Percentiles rank a stretch among this genome's conserved stretches.
Conservation (phyloP, 202 grass and related monocot species). For the Sporobolus alterniflorus region DNA sequence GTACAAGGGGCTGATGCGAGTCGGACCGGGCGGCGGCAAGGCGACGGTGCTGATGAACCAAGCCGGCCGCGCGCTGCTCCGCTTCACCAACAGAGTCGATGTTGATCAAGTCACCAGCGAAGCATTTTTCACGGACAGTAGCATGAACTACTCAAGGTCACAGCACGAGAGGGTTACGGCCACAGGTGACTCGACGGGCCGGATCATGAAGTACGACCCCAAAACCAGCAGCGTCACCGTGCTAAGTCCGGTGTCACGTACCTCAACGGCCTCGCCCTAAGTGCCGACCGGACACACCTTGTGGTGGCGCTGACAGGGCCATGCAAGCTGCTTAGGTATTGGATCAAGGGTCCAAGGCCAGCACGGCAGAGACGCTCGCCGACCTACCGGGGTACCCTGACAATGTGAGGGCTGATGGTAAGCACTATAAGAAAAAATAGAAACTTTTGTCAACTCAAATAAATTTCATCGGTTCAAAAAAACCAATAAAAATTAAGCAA, state of each 20-base stretch:
- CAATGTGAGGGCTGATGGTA: too few species aligned
- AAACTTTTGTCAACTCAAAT: too few species aligned
- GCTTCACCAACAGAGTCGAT: slow-evolving; percentile 62
- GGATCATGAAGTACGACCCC: slow-evolving; percentile 39
- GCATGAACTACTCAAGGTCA: slow-evolving; percentile 27
- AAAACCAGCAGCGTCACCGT: slow-evolving; percentile 19
- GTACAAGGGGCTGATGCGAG: slow-evolving; percentile 53
- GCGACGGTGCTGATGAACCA: slow-evolving; percentile 18
- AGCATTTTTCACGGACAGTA: slow-evolving; percentile 67
- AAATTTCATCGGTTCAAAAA: too few species aligned
- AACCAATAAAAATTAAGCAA: too few species aligned
- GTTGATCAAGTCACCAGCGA: slow-evolving; percentile 57
- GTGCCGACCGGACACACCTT: slow-evolving; percentile 45
- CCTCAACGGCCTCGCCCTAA: slow-evolving; percentile 54
- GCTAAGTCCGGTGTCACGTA: slow-evolving; percentile 35
- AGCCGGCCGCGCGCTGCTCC: slow-evolving; percentile 47
- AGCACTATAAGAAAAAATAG: too few species aligned
- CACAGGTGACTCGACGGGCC: slow-evolving; percentile 37
- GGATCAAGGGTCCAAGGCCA: slow-evolving; percentile 46
- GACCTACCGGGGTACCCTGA: slow-evolving; percentile 58
- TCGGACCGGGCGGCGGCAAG: slow-evolving; percentile 26
- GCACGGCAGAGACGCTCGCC: slow-evolving; percentile 33
- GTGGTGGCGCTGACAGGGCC: slow-evolving; percentile 27
- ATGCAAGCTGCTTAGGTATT: too few species aligned
- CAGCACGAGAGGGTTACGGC: not conserved